Base-by-base conservation (phyloP, 768 basidiomycete genomes). In the Ramaria rubella region DNA sequence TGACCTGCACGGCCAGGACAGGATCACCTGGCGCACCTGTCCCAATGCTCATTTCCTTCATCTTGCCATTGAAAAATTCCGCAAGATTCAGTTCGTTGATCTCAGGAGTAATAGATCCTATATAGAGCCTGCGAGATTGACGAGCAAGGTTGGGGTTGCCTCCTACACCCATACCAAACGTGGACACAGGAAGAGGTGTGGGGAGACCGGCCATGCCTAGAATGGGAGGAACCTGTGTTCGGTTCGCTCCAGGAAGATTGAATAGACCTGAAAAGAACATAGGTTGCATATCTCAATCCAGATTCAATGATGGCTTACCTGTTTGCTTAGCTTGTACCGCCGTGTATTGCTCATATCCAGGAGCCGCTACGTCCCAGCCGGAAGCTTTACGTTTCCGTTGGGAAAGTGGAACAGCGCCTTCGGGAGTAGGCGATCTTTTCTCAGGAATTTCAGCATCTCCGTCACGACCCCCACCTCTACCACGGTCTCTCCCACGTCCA, bases 321-420 rank as follows among this genome's bases (percentile, higher is more conserved):
- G 94, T 97, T 73, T 93, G 88, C 71, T 99, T 99, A n/a, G 96
- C 96, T 68, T 97, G 94, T 77, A 93, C 80, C 15, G 95, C 93
- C 4, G 86, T 87, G 64, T 96, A 91, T 63, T 90, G 89, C 66
- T 98, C 95, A 61, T 96, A 98, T 4, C 94, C 94, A 3, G 90
- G 88, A 17, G 94, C 91, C 70, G 93, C 88, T 21, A 96, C 87
- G 70, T 99, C 93, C 96, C 96, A 99, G 0, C 90, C 90, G 44
- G 91, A 93, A 5, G 91, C 88, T 64, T 90, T 90, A 27, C 94
- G 77, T 68, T 87, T 87, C 60, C 94, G 77, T 67, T 97, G 91
- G 7, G 87, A 86, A 60, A 99, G 72, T 0, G 90, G 85, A 40
- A 83, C 73, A 14, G 83, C 81, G 48, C 87, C 89, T 65, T 90